Conservation (phyloP, 108 stramenopile species). For the Chaetoceros muelleri region DNA sequence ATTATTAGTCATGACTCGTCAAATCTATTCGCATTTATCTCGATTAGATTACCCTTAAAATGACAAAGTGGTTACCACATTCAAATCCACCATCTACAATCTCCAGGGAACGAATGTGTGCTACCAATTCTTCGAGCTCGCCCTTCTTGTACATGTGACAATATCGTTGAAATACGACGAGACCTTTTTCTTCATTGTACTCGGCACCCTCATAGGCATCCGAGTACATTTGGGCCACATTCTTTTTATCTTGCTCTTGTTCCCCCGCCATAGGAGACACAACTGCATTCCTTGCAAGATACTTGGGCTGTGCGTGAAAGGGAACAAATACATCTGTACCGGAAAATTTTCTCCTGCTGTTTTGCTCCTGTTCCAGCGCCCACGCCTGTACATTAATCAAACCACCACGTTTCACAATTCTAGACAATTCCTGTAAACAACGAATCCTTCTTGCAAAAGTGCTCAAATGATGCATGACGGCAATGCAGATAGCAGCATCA, state of each 20-base stretch:
- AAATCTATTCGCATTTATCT: too few relatives aligned
- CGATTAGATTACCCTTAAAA: conserved; percentile 26
- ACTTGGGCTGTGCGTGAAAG: conserved; percentile 89
- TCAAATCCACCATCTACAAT: conserved; percentile 65
- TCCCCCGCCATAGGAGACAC: not conserved
- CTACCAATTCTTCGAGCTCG: conserved; percentile 81
- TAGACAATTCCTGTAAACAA: conserved; percentile 73
- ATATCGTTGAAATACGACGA: conserved; percentile 92
- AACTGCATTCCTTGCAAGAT: conserved; percentile 27
- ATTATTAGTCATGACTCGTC: too few relatives aligned
- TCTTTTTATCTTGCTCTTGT: conserved; percentile 17
- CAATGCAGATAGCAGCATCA: conserved; percentile 97
- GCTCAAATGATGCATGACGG: conserved; percentile 96
- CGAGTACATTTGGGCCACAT: conserved; percentile 59
- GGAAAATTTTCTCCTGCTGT: conserved; percentile 74
- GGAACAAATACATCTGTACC: conserved; percentile 92
- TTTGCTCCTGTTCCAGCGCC: conserved; percentile 90
- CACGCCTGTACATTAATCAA: conserved; percentile 90
- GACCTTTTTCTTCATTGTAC: conserved; percentile 71
- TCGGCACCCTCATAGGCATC: conserved; percentile 67
- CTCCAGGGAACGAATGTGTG: conserved; percentile 28
- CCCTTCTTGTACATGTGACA: conserved; percentile 95
- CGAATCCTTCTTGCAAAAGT: conserved; percentile 73
- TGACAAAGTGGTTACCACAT: conserved; percentile 73
- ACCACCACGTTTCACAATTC: conserved; percentile 81